These are phyloP conservation scores for Mycena belliarum DNA, from an alignment of 768 basidiomycete genomes.

Conservation along the genomic window DNA sequence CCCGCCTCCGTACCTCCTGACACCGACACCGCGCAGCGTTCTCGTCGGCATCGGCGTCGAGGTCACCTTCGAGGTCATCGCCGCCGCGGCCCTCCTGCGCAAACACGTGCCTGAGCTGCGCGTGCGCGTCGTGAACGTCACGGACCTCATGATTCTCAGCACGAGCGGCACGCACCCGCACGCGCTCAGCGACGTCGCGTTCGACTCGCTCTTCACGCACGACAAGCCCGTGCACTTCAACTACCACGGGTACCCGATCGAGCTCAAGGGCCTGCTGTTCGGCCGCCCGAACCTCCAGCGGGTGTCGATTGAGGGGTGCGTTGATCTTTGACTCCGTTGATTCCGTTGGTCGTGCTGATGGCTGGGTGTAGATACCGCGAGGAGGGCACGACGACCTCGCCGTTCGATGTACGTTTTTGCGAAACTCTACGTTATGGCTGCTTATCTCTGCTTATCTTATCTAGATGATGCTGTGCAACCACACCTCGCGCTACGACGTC, in stretches of 20 bases:
- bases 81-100: slow-evolving; percentile 79
- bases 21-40: slow-evolving; percentile 54
- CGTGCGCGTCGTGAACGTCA: slow-evolving; percentile 86
- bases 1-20: background rate
- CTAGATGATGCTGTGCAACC: slow-evolving; percentile 76
- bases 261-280: slow-evolving; percentile 66
- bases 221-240: slow-evolving; percentile 76
- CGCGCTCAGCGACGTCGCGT: slow-evolving; percentile 60
- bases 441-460: background rate
- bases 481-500: slow-evolving; percentile 66
- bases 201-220: slow-evolving; percentile 69
- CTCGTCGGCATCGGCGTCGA: slow-evolving; percentile 88
- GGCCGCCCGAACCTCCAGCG: slow-evolving; percentile 52
- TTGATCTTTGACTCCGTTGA: background rate
- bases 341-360: background rate
- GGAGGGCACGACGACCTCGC: slow-evolving; percentile 80
- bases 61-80: slow-evolving; percentile 86
- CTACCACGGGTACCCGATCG: slow-evolving; percentile 81
- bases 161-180: slow-evolving; percentile 75
- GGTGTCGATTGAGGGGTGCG: slow-evolving; percentile 55
- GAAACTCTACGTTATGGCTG: no score
- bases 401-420: slow-evolving; percentile 60
- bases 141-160: slow-evolving; percentile 84
- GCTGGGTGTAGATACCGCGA: slow-evolving; percentile 50
- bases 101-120: slow-evolving; percentile 70